A percentile compares a stretch with the other conserved stretches of the same genome.
Conservation (phyloP, 179 eudicot genomes). For the Silene coronaria region DNA sequence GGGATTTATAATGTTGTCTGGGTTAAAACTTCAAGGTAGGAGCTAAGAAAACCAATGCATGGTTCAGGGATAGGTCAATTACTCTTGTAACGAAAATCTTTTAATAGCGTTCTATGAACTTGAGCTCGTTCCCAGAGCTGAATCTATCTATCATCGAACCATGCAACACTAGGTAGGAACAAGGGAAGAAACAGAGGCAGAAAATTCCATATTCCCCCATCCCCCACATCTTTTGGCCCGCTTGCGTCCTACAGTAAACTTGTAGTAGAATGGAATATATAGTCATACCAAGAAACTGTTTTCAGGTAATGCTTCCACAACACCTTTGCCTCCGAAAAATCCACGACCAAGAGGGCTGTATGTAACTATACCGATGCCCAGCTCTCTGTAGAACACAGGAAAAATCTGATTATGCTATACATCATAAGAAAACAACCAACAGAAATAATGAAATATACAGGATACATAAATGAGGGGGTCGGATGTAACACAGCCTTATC, state of each 20-base stretch:
- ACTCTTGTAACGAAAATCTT: no score
- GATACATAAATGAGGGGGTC: neutral
- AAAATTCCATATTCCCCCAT: neutral
- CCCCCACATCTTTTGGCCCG: neutral
- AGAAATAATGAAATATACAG: neutral
- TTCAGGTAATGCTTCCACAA: slow-evolving; percentile 45
- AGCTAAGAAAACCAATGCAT: no score
- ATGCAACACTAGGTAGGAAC: no score
- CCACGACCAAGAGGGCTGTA: slow-evolving; percentile 77
- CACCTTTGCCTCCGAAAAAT: slow-evolving; percentile 64
- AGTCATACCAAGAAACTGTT: slow-evolving; percentile 45
- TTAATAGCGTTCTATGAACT: no score
- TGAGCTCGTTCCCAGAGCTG: no score
- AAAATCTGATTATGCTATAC: neutral
- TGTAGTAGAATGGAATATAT: neutral
- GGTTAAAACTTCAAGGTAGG: neutral
- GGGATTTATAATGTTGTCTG: neutral
- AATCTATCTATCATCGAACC: no score
- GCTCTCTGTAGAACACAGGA: slow-evolving; percentile 40
- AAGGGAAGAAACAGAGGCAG: neutral
- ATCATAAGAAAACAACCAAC: neutral
- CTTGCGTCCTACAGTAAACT: neutral
- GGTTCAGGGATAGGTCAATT: neutral
- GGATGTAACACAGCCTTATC: neutral
- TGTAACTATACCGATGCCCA: slow-evolving; percentile 67